A percentile compares a stretch with the other conserved stretches of the same genome.
Conservation (phyloP, 805 yeast genomes). For the Saccharomycopsis fibuligera region DNA sequence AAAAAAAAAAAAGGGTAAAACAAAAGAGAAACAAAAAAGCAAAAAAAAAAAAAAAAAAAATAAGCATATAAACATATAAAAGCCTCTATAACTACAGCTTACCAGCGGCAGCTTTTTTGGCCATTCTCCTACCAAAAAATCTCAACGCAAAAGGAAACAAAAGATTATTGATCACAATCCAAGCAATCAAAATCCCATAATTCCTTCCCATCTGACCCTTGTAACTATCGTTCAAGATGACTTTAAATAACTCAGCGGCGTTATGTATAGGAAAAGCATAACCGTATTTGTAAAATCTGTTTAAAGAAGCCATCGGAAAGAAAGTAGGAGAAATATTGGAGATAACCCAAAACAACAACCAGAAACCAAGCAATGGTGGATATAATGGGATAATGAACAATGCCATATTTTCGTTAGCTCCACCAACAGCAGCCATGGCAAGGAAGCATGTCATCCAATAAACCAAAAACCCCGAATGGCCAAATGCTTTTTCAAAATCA, state of each 20-base stretch:
- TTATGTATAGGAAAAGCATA: conserved; percentile 67
- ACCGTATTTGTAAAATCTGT: conserved; percentile 42
- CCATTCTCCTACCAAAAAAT: conserved; percentile 35
- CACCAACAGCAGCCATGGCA: conserved; percentile 64
- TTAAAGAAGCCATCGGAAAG: conserved; percentile 39
- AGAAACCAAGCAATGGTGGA: conserved; percentile 58
- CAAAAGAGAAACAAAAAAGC: no score
- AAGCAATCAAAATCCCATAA: conserved; percentile 51
- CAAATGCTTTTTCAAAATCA: conserved; percentile 45
- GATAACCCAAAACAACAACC: conserved; percentile 34
- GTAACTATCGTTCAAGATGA: conserved; percentile 49
- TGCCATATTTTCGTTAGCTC: conserved; percentile 55
- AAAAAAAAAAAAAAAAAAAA: neutral
- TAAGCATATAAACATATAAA: neutral
- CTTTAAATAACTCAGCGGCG: conserved; percentile 54
- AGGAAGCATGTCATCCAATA: conserved; percentile 56
- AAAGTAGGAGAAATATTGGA: conserved; percentile 56
- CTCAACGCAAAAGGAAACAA: conserved; percentile 40
- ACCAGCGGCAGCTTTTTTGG: conserved; percentile 24
- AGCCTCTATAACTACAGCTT: neutral
- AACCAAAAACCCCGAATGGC: conserved; percentile 58
- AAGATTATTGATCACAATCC: conserved; percentile 48
- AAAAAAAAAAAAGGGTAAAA: no score
- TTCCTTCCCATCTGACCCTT: conserved; percentile 54
- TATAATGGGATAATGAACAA: conserved; percentile 39